phyloP scores from a whole-genome alignment of 169 alveolate genomes.

The Miamiensis avidus region DNA sequence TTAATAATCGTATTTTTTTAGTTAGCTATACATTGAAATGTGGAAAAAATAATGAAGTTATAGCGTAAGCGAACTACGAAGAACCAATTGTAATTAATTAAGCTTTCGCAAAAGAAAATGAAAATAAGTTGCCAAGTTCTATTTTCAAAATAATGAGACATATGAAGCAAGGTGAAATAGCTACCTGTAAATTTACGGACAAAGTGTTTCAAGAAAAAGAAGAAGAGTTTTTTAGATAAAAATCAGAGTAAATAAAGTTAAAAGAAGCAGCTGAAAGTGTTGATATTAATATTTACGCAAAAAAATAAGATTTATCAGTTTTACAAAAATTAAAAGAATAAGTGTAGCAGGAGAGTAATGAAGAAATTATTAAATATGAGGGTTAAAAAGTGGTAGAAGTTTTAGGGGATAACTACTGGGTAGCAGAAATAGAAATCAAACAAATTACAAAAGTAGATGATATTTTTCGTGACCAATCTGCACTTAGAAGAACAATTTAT shows the following conservation, averaged over 20 bases:
- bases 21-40: background rate
- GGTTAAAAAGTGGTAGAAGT: background rate
- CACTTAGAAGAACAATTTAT: conserved; percentile 24
- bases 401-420: background rate
- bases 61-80: background rate
- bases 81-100: background rate
- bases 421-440: conserved; percentile 20
- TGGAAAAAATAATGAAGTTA: background rate
- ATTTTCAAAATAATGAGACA: conserved; percentile 22
- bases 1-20: no score
- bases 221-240: background rate
- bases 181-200: conserved; percentile 5
- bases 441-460: conserved; percentile 37
- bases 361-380: conserved; percentile 9
- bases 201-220: conserved; percentile 17
- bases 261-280: background rate
- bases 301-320: no score
- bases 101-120: background rate
- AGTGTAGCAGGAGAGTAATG: no score
- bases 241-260: background rate
- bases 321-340: no score
- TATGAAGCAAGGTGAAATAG: conserved; percentile 34
- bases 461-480: conserved; percentile 32
- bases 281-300: background rate
- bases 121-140: background rate